Conservation (phyloP, 345 rosid genomes). For the Theobroma cacao region DNA sequence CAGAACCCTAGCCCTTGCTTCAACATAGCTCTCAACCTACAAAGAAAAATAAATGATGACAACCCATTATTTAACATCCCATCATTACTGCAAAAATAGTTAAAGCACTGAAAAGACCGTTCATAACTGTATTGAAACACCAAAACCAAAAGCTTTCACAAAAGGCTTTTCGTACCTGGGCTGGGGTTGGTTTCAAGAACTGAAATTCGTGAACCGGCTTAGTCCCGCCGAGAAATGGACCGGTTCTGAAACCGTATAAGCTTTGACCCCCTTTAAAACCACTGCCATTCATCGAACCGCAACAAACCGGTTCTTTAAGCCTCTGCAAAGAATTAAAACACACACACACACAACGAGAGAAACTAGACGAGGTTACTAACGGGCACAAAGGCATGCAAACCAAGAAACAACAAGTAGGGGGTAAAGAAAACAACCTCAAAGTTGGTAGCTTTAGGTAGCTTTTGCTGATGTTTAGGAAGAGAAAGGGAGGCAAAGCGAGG, state of each 20-base stretch:
- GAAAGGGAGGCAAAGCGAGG: constrained; percentile 30
- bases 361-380: background rate
- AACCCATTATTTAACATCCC: background rate
- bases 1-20: constrained; percentile 27
- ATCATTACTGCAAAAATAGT: constrained; percentile 22
- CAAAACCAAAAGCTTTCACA: background rate
- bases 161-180: constrained; percentile 4
- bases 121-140: background rate
- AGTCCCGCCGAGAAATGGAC: background rate
- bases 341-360: background rate
- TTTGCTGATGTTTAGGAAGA: constrained; percentile 10
- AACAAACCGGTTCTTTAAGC: constrained; percentile 6
- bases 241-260: background rate
- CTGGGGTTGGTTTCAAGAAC: constrained; percentile 10
- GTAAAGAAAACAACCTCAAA: constrained; percentile 15
- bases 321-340: background rate
- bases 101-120: constrained; percentile 16
- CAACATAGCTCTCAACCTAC: constrained; percentile 28
- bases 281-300: background rate
- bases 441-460: background rate
- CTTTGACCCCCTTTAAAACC: constrained; percentile 15
- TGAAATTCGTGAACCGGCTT: constrained; percentile 19
- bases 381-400: background rate
- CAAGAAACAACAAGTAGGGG: background rate
- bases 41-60: background rate